A percentile compares a stretch with the other conserved stretches of the same genome.
Conservation (phyloP, 2,329 filamentous ascomycete genomes). For the Penicillium sp. region DNA sequence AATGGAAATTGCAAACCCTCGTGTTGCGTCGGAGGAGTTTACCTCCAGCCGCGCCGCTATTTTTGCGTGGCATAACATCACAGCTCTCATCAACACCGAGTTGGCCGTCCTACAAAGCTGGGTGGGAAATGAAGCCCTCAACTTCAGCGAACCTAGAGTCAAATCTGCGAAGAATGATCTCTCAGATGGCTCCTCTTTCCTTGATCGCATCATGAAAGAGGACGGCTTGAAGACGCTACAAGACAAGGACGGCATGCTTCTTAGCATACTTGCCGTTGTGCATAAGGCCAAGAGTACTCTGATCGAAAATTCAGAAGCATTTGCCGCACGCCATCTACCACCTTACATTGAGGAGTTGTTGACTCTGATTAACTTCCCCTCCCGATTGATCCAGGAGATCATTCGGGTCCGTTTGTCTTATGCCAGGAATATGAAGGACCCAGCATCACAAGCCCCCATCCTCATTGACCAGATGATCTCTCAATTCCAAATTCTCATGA, state of each 20-base stretch:
- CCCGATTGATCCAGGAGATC: constrained; percentile 92
- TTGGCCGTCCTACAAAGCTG: constrained; percentile 88
- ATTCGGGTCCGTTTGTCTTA: constrained; percentile 90
- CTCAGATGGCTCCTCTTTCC: constrained; percentile 86
- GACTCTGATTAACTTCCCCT: constrained; percentile 95
- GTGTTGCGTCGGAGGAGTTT: constrained; percentile 75
- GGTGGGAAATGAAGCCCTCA: constrained; percentile 94
- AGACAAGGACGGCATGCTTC: constrained; percentile 78
- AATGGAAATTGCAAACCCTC: constrained; percentile 72
- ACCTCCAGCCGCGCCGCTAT: constrained; percentile 83
- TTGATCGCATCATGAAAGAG: constrained; percentile 93
- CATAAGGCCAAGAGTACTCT: constrained; percentile 90
- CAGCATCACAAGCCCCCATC: constrained; percentile 85
- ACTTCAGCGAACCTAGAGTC: constrained; percentile 77
- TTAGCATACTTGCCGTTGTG: constrained; percentile 81
- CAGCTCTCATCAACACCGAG: constrained; percentile 92
- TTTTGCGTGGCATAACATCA: constrained; percentile 96
- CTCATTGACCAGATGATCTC: constrained; percentile 98
- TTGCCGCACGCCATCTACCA: constrained; percentile 85
- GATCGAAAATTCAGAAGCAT: constrained; percentile 81
- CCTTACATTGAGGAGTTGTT: constrained; percentile 96
- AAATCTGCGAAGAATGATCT: constrained; percentile 71
- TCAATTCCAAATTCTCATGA: constrained; percentile 91
- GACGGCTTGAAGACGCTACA: constrained; percentile 91
- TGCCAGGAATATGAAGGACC: constrained; percentile 93